Conservation (phyloP, 192 early-diverging fungal genomes). For the Obelidium mucronatum region DNA sequence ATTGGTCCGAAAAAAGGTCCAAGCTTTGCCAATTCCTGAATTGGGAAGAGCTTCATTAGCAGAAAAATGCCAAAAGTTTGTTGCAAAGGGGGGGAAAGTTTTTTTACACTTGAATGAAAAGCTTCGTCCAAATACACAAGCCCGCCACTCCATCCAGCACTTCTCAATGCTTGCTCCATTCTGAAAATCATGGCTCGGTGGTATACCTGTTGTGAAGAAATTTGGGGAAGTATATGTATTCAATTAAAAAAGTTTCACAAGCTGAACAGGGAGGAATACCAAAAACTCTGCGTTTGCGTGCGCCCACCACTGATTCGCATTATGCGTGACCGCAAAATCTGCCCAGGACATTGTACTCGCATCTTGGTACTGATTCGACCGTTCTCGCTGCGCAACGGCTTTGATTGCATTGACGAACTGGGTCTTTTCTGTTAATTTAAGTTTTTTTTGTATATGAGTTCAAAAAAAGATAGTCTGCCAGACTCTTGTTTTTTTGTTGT, state of each 20-base stretch:
- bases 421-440: background rate
- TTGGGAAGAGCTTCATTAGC: too few species aligned
- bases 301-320: background rate
- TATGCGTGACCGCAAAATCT: conserved; percentile 6
- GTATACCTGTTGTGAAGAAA: background rate
- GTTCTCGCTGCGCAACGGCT: background rate
- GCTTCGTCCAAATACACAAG: background rate
- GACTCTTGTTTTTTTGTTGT: too few species aligned
- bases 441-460: too few species aligned
- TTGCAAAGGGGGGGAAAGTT: too few species aligned
- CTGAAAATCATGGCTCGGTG: conserved; percentile 17
- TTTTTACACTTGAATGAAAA: too few species aligned
- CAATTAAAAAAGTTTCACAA: too few species aligned
- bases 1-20: background rate
- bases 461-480: too few species aligned
- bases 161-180: background rate
- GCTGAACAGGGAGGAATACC: too few species aligned
- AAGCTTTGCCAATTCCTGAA: background rate
- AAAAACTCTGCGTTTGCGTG: conserved; percentile 6
- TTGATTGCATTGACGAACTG: conserved; percentile 11
- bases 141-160: background rate
- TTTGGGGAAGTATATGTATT: too few species aligned
- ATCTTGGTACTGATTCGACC: conserved; percentile 3
- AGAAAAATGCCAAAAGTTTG: too few species aligned
- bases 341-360: background rate